Evolutionary conservation across 768 basidiomycete genomes (phyloP), one percentile per base, ranked within the genome.

Genomic region (Clathrus columnatus): DNA sequence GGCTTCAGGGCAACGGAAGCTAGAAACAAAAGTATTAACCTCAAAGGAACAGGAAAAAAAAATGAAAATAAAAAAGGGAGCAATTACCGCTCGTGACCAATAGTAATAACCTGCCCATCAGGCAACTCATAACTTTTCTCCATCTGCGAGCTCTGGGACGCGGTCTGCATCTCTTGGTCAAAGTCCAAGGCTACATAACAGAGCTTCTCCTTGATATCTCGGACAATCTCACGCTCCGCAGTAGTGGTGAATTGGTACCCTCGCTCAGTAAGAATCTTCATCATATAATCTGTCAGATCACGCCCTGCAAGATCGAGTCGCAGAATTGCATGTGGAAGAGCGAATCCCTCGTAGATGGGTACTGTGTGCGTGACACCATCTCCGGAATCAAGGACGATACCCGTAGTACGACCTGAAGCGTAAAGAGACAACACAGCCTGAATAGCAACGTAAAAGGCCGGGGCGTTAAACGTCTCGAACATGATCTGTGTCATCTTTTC

Each of bases 281-380:
- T 80, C 62, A 92, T 71, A 69, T 74, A 84, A 56, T 85, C 84
- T 59, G 93, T 95, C 68, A 96, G 71, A 69, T 96, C 93, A 70
- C 93, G 87, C 60, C 93, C 93, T 58, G 93, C 87, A 65, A 91
- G 78, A 71, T 96, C 93, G 61, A 96, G 78, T 73, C 93, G 85
- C 55, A 85, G 81, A 67, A 96, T 94, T 62, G 93, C 91, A 69
- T 96, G 93, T 45, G 91, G 91, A 45, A 96, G 80, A 43, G 87
- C 73, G 76, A 91, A 95, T 72, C 83, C 93, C 70, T 96, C 93
- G 74, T 95, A 96, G 67, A 96, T 95, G 60, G 93, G 93, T 30
- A 96, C 93, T 26, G 89, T 91, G 80, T 96, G 92, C 54, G 88
- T 84, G 60, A 95, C 92, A 79, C 92, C 93, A 70, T 96, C 93